These are phyloP conservation scores for Colletotrichum somersetense DNA, from an alignment of 2,329 filamentous ascomycete species.

Conservation along the genomic window DNA sequence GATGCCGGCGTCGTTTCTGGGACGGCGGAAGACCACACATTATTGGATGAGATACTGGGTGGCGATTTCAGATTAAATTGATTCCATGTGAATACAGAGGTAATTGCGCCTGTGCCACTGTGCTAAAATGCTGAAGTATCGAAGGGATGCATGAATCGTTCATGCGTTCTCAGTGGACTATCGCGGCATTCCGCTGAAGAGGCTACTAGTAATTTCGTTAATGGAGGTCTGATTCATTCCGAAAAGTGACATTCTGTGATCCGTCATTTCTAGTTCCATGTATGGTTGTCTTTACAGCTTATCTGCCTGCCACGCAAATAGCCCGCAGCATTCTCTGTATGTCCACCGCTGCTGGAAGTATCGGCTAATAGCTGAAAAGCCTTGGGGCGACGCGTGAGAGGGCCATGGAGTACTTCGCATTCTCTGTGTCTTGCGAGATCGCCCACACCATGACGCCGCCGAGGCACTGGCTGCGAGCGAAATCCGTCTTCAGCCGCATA, in stretches of 20 bases:
- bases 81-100: too few relatives aligned
- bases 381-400: background rate
- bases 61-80: background rate
- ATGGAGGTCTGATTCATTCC: background rate
- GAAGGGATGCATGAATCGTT: background rate
- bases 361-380: background rate
- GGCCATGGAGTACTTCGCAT: background rate
- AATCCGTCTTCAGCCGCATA: slow-evolving; percentile 41
- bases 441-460: slow-evolving; percentile 47
- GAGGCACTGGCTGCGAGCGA: slow-evolving; percentile 45
- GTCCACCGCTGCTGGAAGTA: background rate
- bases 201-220: background rate
- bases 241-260: too few relatives aligned
- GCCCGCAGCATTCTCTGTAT: background rate
- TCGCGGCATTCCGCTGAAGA: background rate
- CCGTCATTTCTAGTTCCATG: background rate
- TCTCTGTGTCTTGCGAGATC: slow-evolving; percentile 26
- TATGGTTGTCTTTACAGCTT: background rate
- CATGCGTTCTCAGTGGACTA: background rate
- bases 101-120: too few relatives aligned
- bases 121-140: background rate
- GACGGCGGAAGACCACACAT: too few relatives aligned
- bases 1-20: too few relatives aligned
- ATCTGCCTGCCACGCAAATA: background rate
- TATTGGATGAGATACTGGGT: too few relatives aligned